A percentile compares a stretch with the other conserved stretches of the same genome.
Conservation (phyloP, 371 early-diverging fungal genomes). For the Actinomucor elegans region DNA sequence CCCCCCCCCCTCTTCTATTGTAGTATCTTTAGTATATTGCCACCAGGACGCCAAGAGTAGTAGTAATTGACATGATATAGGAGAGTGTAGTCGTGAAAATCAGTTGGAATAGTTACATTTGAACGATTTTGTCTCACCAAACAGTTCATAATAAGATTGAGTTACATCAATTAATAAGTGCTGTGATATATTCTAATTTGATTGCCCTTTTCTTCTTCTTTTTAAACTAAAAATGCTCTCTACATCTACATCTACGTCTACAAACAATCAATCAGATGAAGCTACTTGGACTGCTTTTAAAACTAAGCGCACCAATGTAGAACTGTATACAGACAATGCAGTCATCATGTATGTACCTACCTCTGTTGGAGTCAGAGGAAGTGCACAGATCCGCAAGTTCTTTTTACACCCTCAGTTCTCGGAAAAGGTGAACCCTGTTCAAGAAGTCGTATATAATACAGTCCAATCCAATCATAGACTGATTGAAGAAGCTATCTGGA, state of each 20-base stretch:
- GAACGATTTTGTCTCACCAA: too few species aligned
- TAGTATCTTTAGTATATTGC: too few species aligned
- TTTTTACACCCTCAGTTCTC: conserved; percentile 34
- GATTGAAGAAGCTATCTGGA: conserved; percentile 48
- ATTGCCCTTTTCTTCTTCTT: conserved; percentile 2
- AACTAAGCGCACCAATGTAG: conserved; percentile 31
- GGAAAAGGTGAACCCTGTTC: conserved; percentile 25
- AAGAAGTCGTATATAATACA: conserved; percentile 38
- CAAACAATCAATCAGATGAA: conserved; percentile 11
- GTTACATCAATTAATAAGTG: too few species aligned
- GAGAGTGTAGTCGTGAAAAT: too few species aligned
- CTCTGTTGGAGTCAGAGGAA: conserved; percentile 35
- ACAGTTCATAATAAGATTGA: too few species aligned
- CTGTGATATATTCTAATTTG: too few species aligned
- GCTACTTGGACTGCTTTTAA: conserved; percentile 38
- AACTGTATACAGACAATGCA: conserved; percentile 39
- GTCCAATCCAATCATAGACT: conserved; percentile 20
- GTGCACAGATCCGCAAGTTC: conserved; percentile 32
- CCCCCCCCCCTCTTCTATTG: too few species aligned
- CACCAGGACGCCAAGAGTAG: too few species aligned
- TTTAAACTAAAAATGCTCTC: conserved; percentile 2
- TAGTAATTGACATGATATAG: too few species aligned
- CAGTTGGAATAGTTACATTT: too few species aligned
- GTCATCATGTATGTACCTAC: conserved; percentile 43
- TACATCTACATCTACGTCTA: not conserved